Evolutionary conservation across 1,284 basidiomycete genomes (phyloP), one percentile per base, ranked within the genome.

Genomic region (Trametes polyzona): DNA sequence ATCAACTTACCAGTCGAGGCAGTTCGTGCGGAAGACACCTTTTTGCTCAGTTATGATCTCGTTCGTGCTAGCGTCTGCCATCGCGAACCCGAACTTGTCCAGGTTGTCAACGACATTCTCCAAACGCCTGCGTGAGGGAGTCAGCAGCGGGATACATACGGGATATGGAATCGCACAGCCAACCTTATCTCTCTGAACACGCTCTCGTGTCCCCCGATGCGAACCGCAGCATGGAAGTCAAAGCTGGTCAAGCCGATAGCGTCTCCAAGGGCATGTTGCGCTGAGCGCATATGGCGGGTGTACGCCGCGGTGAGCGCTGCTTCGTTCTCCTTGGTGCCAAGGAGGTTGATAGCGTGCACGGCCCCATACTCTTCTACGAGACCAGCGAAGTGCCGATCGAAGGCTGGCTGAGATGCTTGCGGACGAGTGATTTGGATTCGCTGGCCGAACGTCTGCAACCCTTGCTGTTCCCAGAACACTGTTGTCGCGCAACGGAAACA

Each of bases 391-490:
- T 99, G 96, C 42, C 93, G 87, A 65, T 97, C 93, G 68, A 98
- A 98, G 0, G 96, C 96, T 4, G 95, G 95, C 67, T 98, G 95
- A 0, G 95, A 96, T 4, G 95, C 94, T 63, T 93, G 88, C 0
- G 97, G 95, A n/a, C 96, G 87, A 4, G 92, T 96, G 57, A 97
- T 92, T 69, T 96, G 93, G 32, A 97, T 94, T 42, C 87, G 84
- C 61, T 96, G 94, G 37, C 93, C 90, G 67, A 97, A 89, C 4
- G 94, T 94, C 68, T 94, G 91, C 40, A 94, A 71, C 24, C 93
- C 94, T 73, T 96, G 95, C 71, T 99, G 96, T 71, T 98, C 95
- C 96, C 96, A 99, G 70, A 98, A 99, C 57, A 98, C 90, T 93
- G 69, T 9, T 19, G 12, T 16, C 53, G 48, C 42, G 53, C 43